These are phyloP conservation scores for Fagopyrum esculentum DNA, from an alignment of 148 eudicot genomes.

Conservation along the genomic window DNA sequence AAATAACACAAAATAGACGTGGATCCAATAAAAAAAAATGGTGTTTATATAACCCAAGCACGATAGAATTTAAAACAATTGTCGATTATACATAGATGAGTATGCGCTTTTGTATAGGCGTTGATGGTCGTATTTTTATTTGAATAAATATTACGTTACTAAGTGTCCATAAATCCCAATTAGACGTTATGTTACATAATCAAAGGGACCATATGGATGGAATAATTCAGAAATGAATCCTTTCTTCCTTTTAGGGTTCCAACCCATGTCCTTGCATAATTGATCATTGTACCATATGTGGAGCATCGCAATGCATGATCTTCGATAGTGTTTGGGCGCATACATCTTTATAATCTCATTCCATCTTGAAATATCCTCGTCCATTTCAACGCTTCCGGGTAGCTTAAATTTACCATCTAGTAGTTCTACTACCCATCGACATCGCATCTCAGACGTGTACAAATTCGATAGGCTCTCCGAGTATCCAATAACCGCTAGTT, in stretches of 20 bases:
- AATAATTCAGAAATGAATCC: constrained; percentile 46
- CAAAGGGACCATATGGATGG: constrained; percentile 59
- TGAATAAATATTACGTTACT: no score
- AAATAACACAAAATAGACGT: no score
- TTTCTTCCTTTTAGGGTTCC: constrained; percentile 51
- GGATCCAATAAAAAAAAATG: no score
- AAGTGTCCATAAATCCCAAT: no score
- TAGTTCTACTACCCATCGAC: constrained; percentile 55
- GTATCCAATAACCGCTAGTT: constrained; percentile 51
- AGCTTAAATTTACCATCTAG: constrained; percentile 49
- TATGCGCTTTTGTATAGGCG: no score
- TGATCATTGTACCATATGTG: constrained; percentile 66
- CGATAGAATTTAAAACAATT: no score
- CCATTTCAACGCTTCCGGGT: constrained; percentile 56
- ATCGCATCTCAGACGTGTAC: constrained; percentile 45
- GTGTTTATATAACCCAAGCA: no score
- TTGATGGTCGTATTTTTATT: no score
- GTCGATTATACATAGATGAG: no score
- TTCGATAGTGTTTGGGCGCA: constrained; percentile 25
- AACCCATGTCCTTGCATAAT: constrained; percentile 74
- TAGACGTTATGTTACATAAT: constrained; percentile 21
- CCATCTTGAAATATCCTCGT: constrained; percentile 43
- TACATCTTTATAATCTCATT: constrained; percentile 33
- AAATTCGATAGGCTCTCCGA: constrained; percentile 50
- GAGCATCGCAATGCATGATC: constrained; percentile 45